These are phyloP conservation scores for Chalaropsis ovoidea DNA, from an alignment of 2,329 filamentous ascomycete species.

Conservation along the genomic window DNA sequence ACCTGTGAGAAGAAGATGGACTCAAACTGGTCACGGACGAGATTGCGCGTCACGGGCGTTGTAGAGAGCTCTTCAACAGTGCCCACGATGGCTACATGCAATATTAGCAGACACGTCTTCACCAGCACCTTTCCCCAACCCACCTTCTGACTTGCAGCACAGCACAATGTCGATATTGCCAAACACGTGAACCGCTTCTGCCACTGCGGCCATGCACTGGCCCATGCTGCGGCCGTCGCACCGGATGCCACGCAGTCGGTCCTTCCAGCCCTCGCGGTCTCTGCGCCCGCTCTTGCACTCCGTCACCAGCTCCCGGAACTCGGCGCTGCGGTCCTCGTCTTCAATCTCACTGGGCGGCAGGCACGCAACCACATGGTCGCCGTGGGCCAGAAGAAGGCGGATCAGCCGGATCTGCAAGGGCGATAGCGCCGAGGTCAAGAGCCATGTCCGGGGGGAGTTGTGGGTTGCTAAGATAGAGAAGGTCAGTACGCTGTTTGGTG, in stretches of 20 bases:
- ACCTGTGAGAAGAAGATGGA: conserved; percentile 90
- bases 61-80: conserved; percentile 83
- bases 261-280: conserved; percentile 67
- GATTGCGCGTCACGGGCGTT: conserved; percentile 58
- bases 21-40: conserved; percentile 87
- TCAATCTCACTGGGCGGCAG: conserved; percentile 70
- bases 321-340: conserved; percentile 61
- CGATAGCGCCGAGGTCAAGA: conserved; percentile 77
- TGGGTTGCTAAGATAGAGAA: conserved; percentile 44
- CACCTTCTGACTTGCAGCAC: conserved; percentile 80
- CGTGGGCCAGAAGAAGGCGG: conserved; percentile 73
- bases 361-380: conserved; percentile 81
- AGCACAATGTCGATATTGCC: conserved; percentile 81
- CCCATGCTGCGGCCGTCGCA: conserved; percentile 53
- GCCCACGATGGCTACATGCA: conserved; percentile 61
- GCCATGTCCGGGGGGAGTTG: conserved; percentile 78
- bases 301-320: conserved; percentile 70
- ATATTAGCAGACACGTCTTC: not conserved
- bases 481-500: not conserved
- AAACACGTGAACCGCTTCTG: conserved; percentile 75
- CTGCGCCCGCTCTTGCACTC: conserved; percentile 54
- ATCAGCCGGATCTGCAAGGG: conserved; percentile 76
- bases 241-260: conserved; percentile 57
- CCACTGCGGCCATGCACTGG: conserved; percentile 75
- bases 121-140: conserved; percentile 24